Evolutionary conservation across 306 rosid species (phyloP).

Genomic region (Citrullus colocynthis): DNA sequence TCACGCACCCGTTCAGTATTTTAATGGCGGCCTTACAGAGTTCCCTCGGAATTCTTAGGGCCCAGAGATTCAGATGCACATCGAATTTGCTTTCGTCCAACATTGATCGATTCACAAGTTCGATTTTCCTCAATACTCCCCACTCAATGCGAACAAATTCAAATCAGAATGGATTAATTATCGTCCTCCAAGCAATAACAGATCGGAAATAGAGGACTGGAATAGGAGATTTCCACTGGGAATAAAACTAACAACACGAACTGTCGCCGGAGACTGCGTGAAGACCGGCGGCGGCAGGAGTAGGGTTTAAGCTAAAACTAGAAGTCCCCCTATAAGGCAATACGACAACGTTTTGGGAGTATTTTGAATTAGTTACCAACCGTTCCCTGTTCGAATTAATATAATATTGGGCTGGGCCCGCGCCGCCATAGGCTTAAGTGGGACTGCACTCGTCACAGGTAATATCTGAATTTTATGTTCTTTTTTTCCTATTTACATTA

Average conservation of each 20-base stretch:
- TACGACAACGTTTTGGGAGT: neutral
- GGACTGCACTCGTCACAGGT: neutral
- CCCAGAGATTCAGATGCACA: conserved; percentile 48
- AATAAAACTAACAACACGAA: neutral
- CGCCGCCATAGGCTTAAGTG: neutral
- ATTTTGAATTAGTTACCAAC: neutral
- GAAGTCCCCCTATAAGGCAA: neutral
- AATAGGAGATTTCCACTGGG: neutral
- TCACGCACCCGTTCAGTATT: conserved; percentile 54
- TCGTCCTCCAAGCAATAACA: neutral
- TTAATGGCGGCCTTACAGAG: conserved; percentile 60
- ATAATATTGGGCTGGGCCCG: neutral
- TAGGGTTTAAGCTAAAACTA: neutral
- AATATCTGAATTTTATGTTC: no score
- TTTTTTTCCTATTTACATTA: no score
- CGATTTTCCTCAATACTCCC: neutral
- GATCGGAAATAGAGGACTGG: neutral
- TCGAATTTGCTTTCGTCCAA: conserved; percentile 66
- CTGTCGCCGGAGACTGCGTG: neutral
- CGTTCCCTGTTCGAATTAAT: neutral
- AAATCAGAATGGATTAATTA: neutral
- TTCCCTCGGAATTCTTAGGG: conserved; percentile 84
- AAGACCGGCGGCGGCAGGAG: neutral
- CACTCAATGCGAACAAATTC: neutral
- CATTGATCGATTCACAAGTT: conserved; percentile 19